These are phyloP conservation scores for Boletellus ananas DNA, from an alignment of 768 basidiomycete genomes.

Conservation along the genomic window DNA sequence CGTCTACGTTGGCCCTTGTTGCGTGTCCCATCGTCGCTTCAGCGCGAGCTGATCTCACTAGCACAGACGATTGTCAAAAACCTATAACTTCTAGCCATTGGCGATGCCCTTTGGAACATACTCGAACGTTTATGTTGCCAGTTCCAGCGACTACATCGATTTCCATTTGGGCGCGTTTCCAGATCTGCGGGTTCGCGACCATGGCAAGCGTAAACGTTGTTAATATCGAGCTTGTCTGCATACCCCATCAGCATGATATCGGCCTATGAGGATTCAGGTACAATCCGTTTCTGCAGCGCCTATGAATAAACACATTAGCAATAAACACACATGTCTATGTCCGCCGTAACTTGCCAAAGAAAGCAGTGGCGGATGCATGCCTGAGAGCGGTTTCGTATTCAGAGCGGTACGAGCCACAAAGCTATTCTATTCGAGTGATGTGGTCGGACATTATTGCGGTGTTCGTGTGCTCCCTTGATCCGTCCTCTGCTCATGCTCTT, in stretches of 20 bases:
- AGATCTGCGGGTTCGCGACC: neutral
- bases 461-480: neutral
- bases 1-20: too few species aligned
- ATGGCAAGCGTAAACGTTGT: neutral
- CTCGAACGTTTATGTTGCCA: neutral
- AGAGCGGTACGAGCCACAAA: conserved; percentile 1
- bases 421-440: conserved; percentile 7
- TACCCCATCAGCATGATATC: neutral
- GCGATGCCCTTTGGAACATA: too few species aligned
- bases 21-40: too few species aligned
- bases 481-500: neutral
- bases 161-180: neutral
- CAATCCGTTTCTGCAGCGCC: neutral
- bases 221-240: neutral
- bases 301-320: neutral
- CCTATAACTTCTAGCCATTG: too few species aligned
- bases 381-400: conserved; percentile 7
- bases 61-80: too few species aligned
- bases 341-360: conserved; percentile 1
- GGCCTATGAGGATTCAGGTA: neutral
- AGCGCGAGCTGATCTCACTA: too few species aligned
- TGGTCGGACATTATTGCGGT: neutral
- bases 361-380: conserved; percentile 5
- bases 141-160: neutral
- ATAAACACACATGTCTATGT: neutral